Evolutionary conservation across 768 basidiomycete genomes (phyloP).

Genomic region (Suillus cothurnatus): DNA sequence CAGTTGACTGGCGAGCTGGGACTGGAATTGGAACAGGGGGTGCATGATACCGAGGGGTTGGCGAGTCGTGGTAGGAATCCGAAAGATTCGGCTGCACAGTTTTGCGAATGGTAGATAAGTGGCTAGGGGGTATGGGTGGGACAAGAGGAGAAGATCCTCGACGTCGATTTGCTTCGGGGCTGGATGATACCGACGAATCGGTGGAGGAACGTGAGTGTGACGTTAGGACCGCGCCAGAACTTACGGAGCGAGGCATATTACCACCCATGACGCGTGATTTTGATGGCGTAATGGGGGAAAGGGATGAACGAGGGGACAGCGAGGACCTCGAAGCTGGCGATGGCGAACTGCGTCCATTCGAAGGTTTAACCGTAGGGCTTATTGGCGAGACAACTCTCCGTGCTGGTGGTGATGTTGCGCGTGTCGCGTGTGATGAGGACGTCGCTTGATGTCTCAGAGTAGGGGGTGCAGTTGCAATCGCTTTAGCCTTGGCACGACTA

Average conservation of each 20-base stretch:
- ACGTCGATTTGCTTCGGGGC: slow-evolving; percentile 35
- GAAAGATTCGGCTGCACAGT: slow-evolving; percentile 41
- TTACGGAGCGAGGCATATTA: slow-evolving; percentile 46
- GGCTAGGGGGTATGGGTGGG: slow-evolving; percentile 29
- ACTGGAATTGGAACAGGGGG: slow-evolving; percentile 35
- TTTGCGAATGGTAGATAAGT: slow-evolving; percentile 40
- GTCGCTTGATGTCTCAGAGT: slow-evolving; percentile 81
- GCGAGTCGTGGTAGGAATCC: slow-evolving; percentile 32
- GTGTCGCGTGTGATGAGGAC: slow-evolving; percentile 59
- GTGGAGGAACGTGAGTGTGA: slow-evolving; percentile 49
- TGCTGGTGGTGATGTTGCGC: slow-evolving; percentile 43
- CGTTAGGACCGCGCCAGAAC: slow-evolving; percentile 30
- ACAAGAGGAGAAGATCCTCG: slow-evolving; percentile 56
- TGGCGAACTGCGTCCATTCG: slow-evolving; percentile 41
- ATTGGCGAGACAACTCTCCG: slow-evolving; percentile 43
- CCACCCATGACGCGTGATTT: slow-evolving; percentile 44
- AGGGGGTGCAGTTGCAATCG: slow-evolving; percentile 81
- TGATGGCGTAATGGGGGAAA: slow-evolving; percentile 47
- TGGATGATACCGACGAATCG: slow-evolving; percentile 35
- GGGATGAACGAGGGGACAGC: slow-evolving; percentile 50
- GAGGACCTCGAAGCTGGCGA: slow-evolving; percentile 42
- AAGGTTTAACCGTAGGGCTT: slow-evolving; percentile 45
- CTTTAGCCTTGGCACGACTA: slow-evolving; percentile 85
- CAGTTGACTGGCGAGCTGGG: slow-evolving; percentile 43
- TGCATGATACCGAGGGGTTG: slow-evolving; percentile 20